Evolutionary conservation across 2,329 filamentous ascomycete genomes (phyloP), one percentile per base, ranked within the genome.

Genomic region (Phialophora macrospora): DNA sequence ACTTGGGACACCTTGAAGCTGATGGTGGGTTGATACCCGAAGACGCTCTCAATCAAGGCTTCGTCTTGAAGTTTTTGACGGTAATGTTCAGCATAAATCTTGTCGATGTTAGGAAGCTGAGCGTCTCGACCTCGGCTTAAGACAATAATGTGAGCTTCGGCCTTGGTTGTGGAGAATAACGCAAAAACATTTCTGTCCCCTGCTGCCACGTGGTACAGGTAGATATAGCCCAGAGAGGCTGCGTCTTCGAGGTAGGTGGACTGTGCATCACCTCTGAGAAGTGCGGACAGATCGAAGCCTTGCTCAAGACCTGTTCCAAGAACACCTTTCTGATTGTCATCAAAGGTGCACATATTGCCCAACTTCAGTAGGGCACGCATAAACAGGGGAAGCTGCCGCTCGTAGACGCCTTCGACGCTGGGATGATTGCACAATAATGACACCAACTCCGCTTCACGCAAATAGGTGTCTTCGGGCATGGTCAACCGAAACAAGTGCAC

Each of bases 361-460:
- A 99, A 82, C 71, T 95, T 91, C 9, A 99, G 85, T 34, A 99
- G 86, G 3, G 94, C 95, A 48, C 94, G 87, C 55, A 96, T 86
- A 69, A 91, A 92, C 5, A 98, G 82, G 0, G 96, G 93, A 1
- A 99, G 84, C 71, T 97, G 90, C 73, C 90, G 94, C 80, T 99
- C 96, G 74, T 99, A 99, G 14, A 99, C 93, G 32, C 96, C 96
- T 78, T 99, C 95, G 1, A 99, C 91, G 76, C 93, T 97, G 0
- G 93, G 87, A 75, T 99, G 93, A 69, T 94, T 93, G 80, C 97
- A 94, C 1, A 98, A 82, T 30, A 89, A 80, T 1, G 89, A 87
- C 67, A 98, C 89, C 75, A 93, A 96, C 68, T 93, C 90, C 0
- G 89, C 84, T 76, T 98, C 92, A 52, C 88, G 87, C 67, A 97